Evolutionary conservation across 2,329 filamentous ascomycete species (phyloP), one percentile per base, ranked within the genome.

Genomic region (Parasarocladium wereldwijsianum): DNA sequence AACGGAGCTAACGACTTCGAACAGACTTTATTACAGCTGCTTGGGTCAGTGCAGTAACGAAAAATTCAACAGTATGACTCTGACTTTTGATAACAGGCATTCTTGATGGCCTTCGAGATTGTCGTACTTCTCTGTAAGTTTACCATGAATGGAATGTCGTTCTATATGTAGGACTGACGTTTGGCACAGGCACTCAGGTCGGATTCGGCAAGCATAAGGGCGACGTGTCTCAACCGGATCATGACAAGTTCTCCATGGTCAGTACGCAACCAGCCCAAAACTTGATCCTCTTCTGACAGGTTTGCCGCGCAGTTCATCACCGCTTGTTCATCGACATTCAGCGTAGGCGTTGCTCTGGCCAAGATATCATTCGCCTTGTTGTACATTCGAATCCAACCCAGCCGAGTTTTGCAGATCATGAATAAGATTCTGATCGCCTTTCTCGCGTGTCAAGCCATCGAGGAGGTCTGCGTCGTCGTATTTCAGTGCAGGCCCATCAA

Each of bases 331-430:
- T 23, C 39, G 8, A 41, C 41, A 1, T 52, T 47, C 21, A 52
- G 46, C 25, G 38, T 42, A 27, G 43, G 48, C 4, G 35, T 51
- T 4, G 32, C 39, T 5, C 31, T 43, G 4, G 21, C 27, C 8
- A 29, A 29, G 18, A 29, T 29, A 19, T 29, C 27, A 7, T 29
- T 29, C 18, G 27, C 27, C 16, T 17, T 29, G 9, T 25, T 52
- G 5, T 51, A 50, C 34, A 25, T 51, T 7, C 43, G 45, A 25
- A 45, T 52, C 24, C 44, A 48, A 11, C 43, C 46, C 1, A 38
- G 42, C 3, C 37, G 36, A 19, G 25, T 28, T 8, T 41, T 49
- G 4, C 32, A 33, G 6, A 32, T 46, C 4, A 29, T 49, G 8
- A 52, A 51, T 22, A 50, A 48, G 27, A 14, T 32, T 8, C 24